Evolutionary conservation across 768 basidiomycete genomes (phyloP), one percentile per base, ranked within the genome.

Genomic region (Russula earlei): DNA sequence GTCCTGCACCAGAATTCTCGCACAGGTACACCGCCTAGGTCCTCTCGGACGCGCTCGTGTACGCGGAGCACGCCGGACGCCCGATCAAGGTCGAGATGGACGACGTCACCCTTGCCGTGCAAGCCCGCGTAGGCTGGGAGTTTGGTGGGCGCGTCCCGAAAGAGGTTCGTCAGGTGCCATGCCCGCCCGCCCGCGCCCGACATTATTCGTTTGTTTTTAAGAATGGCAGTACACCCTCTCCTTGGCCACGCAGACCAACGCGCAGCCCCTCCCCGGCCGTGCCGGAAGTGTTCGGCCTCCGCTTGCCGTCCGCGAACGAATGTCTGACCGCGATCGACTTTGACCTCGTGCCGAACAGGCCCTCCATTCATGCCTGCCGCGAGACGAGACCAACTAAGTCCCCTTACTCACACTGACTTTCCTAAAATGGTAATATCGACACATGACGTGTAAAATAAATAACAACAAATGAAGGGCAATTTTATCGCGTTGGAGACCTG

Each of bases 61-160:
- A 92, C 66, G 85, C 89, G 15, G 91, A 92, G 63, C 90, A 92
- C 66, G 90, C 86, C n/a, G 19, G 86, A 14, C 77, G 83, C 42
- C 68, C 80, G 3, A 85, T 84, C 56, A 90, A 86, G 71, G 75
- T 92, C 52, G 89, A 91, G 61, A 80, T 84, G 75, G 89, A 92
- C 60, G 90, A 92, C 69, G 73, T 88, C 45, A 77, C 80, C 4
- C 75, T 92, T 38, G 87, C 89, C 2, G 84, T 91, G 5, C 90
- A 92, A 68, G 88, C 89, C 6, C 82, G 90, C 54, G 91, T 92
- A 4, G 91, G 90, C 41, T 92, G 91, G 91, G 91, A 92, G 69
- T 87, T 91, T 67, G 90, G 89, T 22, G 90, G 91, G 6, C 77
- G 89, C 37, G 81, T 92, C 27, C 90, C 90, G 3, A 91, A 91